Evolutionary conservation across 495 filamentous ascomycete genomes (phyloP).

Genomic region (Penicillium cosmopolitanum): DNA sequence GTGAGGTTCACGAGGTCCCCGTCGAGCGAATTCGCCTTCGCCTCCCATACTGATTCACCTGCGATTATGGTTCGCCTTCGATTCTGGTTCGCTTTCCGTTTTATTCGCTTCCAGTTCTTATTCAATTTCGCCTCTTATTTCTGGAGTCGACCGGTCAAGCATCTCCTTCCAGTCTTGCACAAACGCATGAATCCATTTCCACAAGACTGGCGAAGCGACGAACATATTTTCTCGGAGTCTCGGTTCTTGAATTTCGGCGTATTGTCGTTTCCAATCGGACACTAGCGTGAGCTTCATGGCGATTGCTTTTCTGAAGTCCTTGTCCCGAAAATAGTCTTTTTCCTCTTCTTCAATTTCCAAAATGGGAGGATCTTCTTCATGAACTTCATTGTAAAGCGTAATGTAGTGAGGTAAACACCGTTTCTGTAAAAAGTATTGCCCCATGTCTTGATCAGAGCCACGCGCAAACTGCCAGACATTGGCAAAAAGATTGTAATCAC

Average conservation of each 20-base stretch:
- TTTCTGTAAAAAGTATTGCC: constrained; percentile 20
- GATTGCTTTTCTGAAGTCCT: constrained; percentile 25
- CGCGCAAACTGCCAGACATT: constrained; percentile 19
- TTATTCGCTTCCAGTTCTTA: not conserved
- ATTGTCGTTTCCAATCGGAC: constrained; percentile 29
- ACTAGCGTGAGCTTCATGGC: constrained; percentile 32
- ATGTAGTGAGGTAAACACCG: constrained; percentile 24
- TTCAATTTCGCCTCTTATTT: no score
- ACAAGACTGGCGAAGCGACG: constrained; percentile 26
- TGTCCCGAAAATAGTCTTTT: constrained; percentile 26
- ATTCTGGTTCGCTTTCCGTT: no score
- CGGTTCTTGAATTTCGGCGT: constrained; percentile 13
- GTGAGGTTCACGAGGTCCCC: not conserved
- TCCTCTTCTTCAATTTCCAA: constrained; percentile 27
- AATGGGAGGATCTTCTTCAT: constrained; percentile 21
- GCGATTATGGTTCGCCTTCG: no score
- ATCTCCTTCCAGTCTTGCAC: constrained; percentile 20
- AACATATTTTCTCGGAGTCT: constrained; percentile 30
- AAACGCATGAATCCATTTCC: constrained; percentile 27
- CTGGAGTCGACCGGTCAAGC: no score
- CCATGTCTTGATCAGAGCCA: constrained; percentile 16
- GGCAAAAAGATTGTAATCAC: constrained; percentile 23
- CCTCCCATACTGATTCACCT: not conserved
- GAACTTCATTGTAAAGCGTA: constrained; percentile 20
- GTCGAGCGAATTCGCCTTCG: constrained; percentile 5